A percentile compares a stretch with the other conserved stretches of the same genome.
These are phyloP conservation scores for Clathrospora elynae DNA, from an alignment of 2,329 filamentous ascomycete genomes.

Conservation along the genomic window DNA sequence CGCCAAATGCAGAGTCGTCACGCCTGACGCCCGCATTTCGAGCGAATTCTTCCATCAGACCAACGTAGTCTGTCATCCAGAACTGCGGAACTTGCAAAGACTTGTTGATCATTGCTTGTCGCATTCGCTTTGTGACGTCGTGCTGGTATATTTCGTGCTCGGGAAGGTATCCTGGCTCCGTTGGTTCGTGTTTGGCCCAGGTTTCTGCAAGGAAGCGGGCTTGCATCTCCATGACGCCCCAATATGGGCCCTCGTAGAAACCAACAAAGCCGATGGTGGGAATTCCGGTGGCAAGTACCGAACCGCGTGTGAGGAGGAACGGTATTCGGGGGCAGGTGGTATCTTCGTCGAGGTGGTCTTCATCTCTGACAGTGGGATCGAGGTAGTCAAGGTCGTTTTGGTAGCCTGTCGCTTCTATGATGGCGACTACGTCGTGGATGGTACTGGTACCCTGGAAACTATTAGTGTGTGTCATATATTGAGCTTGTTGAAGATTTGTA, in stretches of 20 bases:
- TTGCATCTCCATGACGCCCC: constrained; percentile 88
- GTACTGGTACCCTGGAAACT: constrained; percentile 6
- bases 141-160: constrained; percentile 18
- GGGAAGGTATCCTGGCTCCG: constrained; percentile 12
- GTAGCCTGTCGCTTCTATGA: constrained; percentile 79
- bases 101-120: constrained; percentile 46
- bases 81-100: constrained; percentile 66
- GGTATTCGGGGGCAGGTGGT: constrained; percentile 58
- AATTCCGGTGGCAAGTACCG: constrained; percentile 64
- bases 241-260: constrained; percentile 83
- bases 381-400: constrained; percentile 69
- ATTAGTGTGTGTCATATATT: constrained; percentile 9
- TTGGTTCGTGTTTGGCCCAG: constrained; percentile 56
- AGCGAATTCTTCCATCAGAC: constrained; percentile 73
- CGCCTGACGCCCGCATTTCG: constrained; percentile 60
- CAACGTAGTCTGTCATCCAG: constrained; percentile 82
- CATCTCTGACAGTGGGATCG: constrained; percentile 59
- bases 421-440: constrained; percentile 51
- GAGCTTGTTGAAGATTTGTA: neutral
- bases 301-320: constrained; percentile 69
- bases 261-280: constrained; percentile 77
- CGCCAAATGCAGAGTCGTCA: constrained; percentile 43
- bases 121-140: constrained; percentile 48
- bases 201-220: constrained; percentile 68
- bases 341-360: constrained; percentile 63